A percentile compares a stretch with the other conserved stretches of the same genome.
phyloP scores from a whole-genome alignment of 202 grass and related monocot species.

The Musa balbisiana region DNA sequence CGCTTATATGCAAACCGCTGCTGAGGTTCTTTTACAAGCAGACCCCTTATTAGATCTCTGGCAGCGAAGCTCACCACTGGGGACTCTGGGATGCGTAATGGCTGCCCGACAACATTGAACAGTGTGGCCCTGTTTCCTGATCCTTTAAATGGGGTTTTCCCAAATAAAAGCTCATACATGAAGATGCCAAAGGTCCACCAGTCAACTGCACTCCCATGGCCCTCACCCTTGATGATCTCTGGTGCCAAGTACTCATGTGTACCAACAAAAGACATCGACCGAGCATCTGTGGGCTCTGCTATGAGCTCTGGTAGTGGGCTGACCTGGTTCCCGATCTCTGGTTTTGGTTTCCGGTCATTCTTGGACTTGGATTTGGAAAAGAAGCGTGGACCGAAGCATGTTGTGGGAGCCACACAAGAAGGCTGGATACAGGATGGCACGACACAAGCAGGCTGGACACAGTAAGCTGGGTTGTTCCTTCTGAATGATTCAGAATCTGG shows the following conservation, averaged over 20 bases:
- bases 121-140: slow-evolving; percentile 62
- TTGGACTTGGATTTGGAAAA: slow-evolving; percentile 39
- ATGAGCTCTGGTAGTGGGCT: slow-evolving; percentile 77
- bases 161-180: slow-evolving; percentile 84
- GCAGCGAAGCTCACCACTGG: slow-evolving; percentile 65
- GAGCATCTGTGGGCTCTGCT: slow-evolving; percentile 80
- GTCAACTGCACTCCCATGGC: slow-evolving; percentile 80
- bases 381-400: slow-evolving; percentile 69
- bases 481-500: slow-evolving; percentile 41
- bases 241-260: slow-evolving; percentile 89
- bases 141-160: slow-evolving; percentile 86
- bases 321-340: slow-evolving; percentile 72
- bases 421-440: slow-evolving; percentile 71
- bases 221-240: slow-evolving; percentile 88
- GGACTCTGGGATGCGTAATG: slow-evolving; percentile 57
- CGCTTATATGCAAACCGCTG: slow-evolving; percentile 63
- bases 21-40: slow-evolving; percentile 78
- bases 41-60: slow-evolving; percentile 65
- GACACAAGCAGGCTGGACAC: slow-evolving; percentile 49
- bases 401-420: slow-evolving; percentile 54
- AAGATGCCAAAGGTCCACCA: slow-evolving; percentile 97
- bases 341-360: slow-evolving; percentile 62
- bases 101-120: slow-evolving; percentile 83
- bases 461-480: slow-evolving; percentile 40
- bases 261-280: slow-evolving; percentile 87